These are phyloP conservation scores for Eucalyptus regnans DNA, from an alignment of 345 rosid genomes.

Conservation along the genomic window DNA sequence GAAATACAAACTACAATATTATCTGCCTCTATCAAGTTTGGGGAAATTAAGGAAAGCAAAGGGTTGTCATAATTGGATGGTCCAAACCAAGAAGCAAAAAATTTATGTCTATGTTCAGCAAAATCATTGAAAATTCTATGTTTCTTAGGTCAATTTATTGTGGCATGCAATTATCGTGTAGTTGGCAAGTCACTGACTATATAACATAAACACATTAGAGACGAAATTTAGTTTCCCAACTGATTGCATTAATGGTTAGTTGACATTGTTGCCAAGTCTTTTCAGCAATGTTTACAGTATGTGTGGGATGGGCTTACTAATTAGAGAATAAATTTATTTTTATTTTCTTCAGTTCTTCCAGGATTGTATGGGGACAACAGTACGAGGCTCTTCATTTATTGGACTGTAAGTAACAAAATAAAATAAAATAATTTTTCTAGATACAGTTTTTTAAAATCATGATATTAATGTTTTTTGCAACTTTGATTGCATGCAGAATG, in stretches of 20 bases:
- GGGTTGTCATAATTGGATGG: not conserved
- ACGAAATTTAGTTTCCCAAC: not conserved
- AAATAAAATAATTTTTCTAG: not conserved
- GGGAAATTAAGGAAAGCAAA: not conserved
- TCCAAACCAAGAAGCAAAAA: not conserved
- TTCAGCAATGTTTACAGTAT: too few species aligned
- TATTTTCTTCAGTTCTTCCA: constrained; percentile 51
- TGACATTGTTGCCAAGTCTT: not conserved
- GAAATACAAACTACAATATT: not conserved
- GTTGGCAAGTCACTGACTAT: not conserved
- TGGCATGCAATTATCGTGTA: not conserved
- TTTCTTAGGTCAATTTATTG: not conserved
- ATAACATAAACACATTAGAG: not conserved
- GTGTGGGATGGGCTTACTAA: too few species aligned
- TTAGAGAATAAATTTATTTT: not conserved
- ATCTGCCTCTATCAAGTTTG: not conserved
- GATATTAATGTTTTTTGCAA: not conserved
- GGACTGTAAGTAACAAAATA: constrained; percentile 59
- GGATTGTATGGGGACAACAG: constrained; percentile 85
- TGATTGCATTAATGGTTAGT: not conserved
- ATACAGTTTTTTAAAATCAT: not conserved
- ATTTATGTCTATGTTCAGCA: not conserved
- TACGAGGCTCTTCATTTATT: constrained; percentile 94
- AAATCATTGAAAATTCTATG: not conserved
- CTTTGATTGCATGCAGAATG: constrained; percentile 30